Conservation (phyloP, 2,329 filamentous ascomycete species). For the Lachnellula willkommii region DNA sequence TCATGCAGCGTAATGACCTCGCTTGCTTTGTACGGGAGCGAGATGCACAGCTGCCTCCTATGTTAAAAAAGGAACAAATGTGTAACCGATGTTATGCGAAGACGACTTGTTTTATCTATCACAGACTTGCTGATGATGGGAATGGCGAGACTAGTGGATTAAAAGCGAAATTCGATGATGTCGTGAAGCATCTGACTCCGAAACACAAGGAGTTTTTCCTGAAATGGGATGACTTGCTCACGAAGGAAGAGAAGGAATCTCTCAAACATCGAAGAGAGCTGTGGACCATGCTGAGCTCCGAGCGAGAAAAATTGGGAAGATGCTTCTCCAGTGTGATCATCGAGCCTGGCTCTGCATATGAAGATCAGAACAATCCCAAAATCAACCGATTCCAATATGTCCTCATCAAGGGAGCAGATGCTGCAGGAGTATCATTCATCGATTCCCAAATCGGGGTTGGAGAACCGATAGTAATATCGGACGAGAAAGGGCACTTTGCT, state of each 20-base stretch:
- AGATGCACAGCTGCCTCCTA: conserved; percentile 72
- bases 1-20: conserved; percentile 88
- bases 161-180: conserved; percentile 73
- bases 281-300: conserved; percentile 90
- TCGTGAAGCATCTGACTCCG: conserved; percentile 71
- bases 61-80: conserved; percentile 75
- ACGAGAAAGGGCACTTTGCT: conserved; percentile 91
- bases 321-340: conserved; percentile 88
- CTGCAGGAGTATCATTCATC: conserved; percentile 70
- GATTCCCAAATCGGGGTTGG: conserved; percentile 84
- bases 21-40: conserved; percentile 80
- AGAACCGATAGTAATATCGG: conserved; percentile 93
- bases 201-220: conserved; percentile 78
- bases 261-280: conserved; percentile 83
- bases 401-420: conserved; percentile 64
- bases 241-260: conserved; percentile 87
- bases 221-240: conserved; percentile 90
- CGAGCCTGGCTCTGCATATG: conserved; percentile 66
- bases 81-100: conserved; percentile 90
- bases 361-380: conserved; percentile 65
- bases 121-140: conserved; percentile 82
- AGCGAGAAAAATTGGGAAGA: conserved; percentile 80
- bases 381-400: conserved; percentile 90
- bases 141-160: conserved; percentile 76
- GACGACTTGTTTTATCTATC: conserved; percentile 85